Evolutionary conservation across 2,329 filamentous ascomycete genomes (phyloP), one percentile per base, ranked within the genome.

Genomic region (Balansia obtecta): DNA sequence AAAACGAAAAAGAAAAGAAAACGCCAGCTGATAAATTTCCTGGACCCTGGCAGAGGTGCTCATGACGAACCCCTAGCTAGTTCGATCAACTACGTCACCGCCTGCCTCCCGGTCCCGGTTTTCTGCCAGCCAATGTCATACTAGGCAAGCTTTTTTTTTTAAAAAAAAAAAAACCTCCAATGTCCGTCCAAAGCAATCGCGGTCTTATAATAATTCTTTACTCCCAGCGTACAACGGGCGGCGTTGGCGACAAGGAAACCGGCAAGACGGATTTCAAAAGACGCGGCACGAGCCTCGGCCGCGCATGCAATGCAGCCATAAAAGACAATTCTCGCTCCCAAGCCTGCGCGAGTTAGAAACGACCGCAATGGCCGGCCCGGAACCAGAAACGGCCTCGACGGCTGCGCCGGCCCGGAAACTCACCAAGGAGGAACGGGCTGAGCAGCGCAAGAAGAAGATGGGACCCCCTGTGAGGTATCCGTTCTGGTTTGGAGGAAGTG

Each of bases 401-500:
- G 45, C 48, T 10, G 27, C 48, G 32, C 38, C 53, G 16, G 49
- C 27, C 37, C 49, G 46, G 42, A 53, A 51, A 39, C 52, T 44
- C 46, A 51, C 49, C 45, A 53, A 51, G 43, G 52, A 43, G 40
- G 47, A 54, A 33, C 43, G 48, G 39, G 47, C 44, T 11, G 52
- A 54, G 50, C 52, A 54, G 50, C 52, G 52, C 50, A 48, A 68
- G 58, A 68, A 71, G 61, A 70, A 70, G 55, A 61, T 64, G 40
- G 49, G 43, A 54, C 64, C 58, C 33, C 56, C 70, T 2, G 64
- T 77, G 41, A 69, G 71, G 54, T 91, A 91, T 70, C 86, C 86
- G 10, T 91, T 91, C 69, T 97, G 91, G 93, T 97, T 98, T 67
- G 93, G 93, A 56, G 93, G 93, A 50, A 95, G 88, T 65, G 89